phyloP scores from a whole-genome alignment of 2,329 filamentous ascomycete species.

The Penicillium sp. region DNA sequence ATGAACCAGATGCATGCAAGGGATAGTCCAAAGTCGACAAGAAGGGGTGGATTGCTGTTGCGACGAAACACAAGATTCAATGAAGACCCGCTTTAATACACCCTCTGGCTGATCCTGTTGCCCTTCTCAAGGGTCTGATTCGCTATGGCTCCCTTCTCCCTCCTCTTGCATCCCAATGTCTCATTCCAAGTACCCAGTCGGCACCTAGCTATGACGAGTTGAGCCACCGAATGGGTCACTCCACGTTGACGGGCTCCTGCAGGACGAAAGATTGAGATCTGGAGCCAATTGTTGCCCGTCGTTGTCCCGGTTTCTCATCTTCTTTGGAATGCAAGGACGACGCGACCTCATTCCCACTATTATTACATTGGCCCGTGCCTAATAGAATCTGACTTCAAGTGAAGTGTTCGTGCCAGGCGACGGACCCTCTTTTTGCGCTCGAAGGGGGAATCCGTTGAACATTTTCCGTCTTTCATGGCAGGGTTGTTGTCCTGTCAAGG shows the following conservation, averaged over 20 bases:
- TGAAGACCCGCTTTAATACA: constrained; percentile 19
- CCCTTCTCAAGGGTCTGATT: constrained; percentile 22
- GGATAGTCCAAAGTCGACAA: constrained; percentile 4
- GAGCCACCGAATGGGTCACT: constrained; percentile 19
- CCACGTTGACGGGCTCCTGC: constrained; percentile 30
- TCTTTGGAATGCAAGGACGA: constrained; percentile 35
- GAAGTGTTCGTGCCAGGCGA: constrained; percentile 18
- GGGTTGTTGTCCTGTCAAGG: constrained; percentile 24
- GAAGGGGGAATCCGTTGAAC: constrained; percentile 20
- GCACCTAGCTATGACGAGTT: constrained; percentile 23
- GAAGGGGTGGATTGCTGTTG: constrained; percentile 17
- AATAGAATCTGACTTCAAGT: constrained; percentile 7
- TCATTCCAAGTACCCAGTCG: constrained; percentile 24
- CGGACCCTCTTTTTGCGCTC: constrained; percentile 16
- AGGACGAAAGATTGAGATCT: constrained; percentile 16
- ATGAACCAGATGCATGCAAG: constrained; percentile 19
- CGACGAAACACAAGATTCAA: constrained; percentile 22
- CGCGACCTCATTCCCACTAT: constrained; percentile 21
- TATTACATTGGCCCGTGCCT: constrained; percentile 21
- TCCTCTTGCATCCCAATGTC: constrained; percentile 24
- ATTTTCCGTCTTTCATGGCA: constrained; percentile 16
- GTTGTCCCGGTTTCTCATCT: constrained; percentile 18
- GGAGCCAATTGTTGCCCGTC: constrained; percentile 21
- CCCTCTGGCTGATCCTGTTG: constrained; percentile 23
- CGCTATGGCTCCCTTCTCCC: constrained; percentile 15